Percentiles rank a stretch among this genome's conserved stretches.
These are phyloP conservation scores for Tremellales sp. DNA, from an alignment of 1,284 basidiomycete genomes.

Conservation along the genomic window DNA sequence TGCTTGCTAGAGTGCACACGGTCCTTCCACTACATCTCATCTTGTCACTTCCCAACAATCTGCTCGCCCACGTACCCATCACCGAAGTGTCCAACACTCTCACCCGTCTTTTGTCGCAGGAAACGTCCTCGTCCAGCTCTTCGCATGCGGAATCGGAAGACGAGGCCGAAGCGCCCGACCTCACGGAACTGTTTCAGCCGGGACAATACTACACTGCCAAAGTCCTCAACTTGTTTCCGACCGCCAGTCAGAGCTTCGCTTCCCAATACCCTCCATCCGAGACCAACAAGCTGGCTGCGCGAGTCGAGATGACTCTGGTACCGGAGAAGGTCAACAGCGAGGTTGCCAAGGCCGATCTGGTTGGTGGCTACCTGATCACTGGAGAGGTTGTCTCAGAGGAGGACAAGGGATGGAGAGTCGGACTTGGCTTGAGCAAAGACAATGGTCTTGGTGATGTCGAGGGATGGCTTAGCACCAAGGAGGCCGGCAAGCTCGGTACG, in stretches of 20 bases:
- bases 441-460: constrained; percentile 50
- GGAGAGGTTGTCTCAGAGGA: constrained; percentile 80
- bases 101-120: constrained; percentile 58
- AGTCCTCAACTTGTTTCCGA: constrained; percentile 54
- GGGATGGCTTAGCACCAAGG: constrained; percentile 73
- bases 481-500: constrained; percentile 50
- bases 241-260: constrained; percentile 42
- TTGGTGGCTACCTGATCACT: constrained; percentile 69
- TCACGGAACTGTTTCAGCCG: constrained; percentile 69
- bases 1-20: constrained; percentile 80
- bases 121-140: constrained; percentile 48
- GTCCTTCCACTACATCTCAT: constrained; percentile 87
- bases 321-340: constrained; percentile 84
- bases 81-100: constrained; percentile 86
- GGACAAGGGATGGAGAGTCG: constrained; percentile 91
- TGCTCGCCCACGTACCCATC: constrained; percentile 91
- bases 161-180: constrained; percentile 60
- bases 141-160: constrained; percentile 46
- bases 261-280: constrained; percentile 48
- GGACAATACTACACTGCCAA: constrained; percentile 84
- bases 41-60: constrained; percentile 89
- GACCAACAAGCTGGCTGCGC: constrained; percentile 46
- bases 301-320: constrained; percentile 82
- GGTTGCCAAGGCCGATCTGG: constrained; percentile 73
- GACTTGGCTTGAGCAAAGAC: constrained; percentile 67